Percentiles rank a stretch among this genome's conserved stretches.
Evolutionary conservation across 768 basidiomycete genomes (phyloP).

Genomic region (Suillus subalutaceus): DNA sequence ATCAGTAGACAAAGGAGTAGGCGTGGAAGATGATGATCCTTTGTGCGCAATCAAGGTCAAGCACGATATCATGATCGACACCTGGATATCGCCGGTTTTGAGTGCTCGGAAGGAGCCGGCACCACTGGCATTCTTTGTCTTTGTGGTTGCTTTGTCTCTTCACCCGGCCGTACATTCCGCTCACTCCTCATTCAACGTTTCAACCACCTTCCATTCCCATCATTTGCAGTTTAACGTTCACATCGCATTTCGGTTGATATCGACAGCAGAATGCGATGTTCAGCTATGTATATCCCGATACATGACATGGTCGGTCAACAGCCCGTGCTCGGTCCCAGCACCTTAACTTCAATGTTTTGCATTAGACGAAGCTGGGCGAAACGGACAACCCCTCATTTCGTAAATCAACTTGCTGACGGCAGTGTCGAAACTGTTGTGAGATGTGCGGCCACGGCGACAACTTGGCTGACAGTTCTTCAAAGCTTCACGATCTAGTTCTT

Average conservation of each 20-base stretch:
- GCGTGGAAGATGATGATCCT: background rate
- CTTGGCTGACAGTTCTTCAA: background rate
- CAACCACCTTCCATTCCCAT: background rate
- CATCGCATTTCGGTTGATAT: too few relatives aligned
- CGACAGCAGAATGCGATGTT: background rate
- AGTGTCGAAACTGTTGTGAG: background rate
- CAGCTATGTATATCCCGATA: too few relatives aligned
- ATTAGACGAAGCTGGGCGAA: conserved; percentile 30
- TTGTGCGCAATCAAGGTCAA: background rate
- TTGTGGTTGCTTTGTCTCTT: background rate
- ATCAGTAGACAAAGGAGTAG: background rate
- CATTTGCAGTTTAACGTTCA: too few relatives aligned
- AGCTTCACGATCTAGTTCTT: background rate
- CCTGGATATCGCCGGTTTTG: background rate
- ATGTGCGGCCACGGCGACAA: conserved; percentile 11
- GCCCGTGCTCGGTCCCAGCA: conserved; percentile 10
- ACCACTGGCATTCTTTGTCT: too few relatives aligned
- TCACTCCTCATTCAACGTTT: too few relatives aligned
- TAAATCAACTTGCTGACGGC: conserved; percentile 46
- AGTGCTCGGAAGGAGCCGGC: background rate
- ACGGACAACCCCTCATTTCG: conserved; percentile 52
- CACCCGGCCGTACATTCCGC: too few relatives aligned
- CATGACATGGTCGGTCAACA: background rate
- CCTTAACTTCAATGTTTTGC: background rate
- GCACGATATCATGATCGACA: background rate